These are phyloP conservation scores for Dimocarpus longan DNA, from an alignment of 345 rosid species.

Conservation along the genomic window DNA sequence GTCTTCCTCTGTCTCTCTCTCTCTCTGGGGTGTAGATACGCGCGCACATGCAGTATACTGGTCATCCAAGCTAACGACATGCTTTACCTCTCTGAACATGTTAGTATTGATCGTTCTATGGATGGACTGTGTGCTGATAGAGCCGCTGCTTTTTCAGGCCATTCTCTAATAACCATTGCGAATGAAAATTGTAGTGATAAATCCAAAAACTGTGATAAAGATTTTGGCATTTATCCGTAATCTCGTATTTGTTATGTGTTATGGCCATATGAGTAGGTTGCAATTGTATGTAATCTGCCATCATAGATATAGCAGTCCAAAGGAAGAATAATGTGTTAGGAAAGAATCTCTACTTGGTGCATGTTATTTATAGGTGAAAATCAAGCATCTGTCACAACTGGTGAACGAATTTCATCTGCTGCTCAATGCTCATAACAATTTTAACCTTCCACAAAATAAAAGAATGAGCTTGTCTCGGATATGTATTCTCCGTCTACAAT, in stretches of 20 bases:
- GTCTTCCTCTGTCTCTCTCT: background rate
- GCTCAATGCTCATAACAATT: background rate
- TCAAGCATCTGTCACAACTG: background rate
- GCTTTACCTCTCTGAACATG: slow-evolving; percentile 63
- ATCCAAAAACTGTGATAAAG: slow-evolving; percentile 43
- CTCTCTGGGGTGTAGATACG: slow-evolving; percentile 58
- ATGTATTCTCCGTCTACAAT: background rate
- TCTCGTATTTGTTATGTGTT: background rate
- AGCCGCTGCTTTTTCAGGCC: slow-evolving; percentile 45
- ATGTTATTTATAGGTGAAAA: background rate
- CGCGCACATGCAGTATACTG: slow-evolving; percentile 75
- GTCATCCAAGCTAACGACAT: slow-evolving; percentile 90
- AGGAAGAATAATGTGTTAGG: background rate
- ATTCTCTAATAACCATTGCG: slow-evolving; percentile 26
- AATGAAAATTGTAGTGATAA: slow-evolving; percentile 19
- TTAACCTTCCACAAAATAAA: background rate
- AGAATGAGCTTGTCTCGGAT: background rate
- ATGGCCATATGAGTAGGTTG: background rate
- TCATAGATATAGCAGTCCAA: background rate
- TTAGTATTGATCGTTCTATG: slow-evolving; percentile 32
- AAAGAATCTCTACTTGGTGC: background rate
- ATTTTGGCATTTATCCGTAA: slow-evolving; percentile 59
- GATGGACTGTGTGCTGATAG: slow-evolving; percentile 55
- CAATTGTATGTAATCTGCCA: background rate
- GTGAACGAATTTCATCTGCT: background rate